Conservation (phyloP, 164 flowering plant species). For the Brasenia schreberi region DNA sequence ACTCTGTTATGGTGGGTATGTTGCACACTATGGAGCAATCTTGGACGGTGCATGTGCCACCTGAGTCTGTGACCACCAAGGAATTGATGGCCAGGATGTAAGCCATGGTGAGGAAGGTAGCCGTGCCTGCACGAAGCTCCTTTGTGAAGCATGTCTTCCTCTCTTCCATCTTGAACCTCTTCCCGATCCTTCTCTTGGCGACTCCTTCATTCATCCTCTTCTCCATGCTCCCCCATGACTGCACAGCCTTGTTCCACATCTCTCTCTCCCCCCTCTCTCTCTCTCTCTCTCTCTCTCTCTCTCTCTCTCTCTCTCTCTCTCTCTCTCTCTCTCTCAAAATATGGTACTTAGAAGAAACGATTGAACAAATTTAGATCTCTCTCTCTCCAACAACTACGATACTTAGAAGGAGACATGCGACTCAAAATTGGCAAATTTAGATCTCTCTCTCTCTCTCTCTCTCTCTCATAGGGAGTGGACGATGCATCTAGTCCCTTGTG, state of each 20-base stretch:
- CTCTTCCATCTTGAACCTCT: slow-evolving; percentile 61
- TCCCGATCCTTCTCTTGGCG: slow-evolving; percentile 44
- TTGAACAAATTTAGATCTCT: too few species aligned
- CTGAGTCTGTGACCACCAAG: slow-evolving; percentile 66
- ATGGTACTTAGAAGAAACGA: too few species aligned
- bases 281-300: too few species aligned
- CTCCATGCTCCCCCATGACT: slow-evolving; percentile 31
- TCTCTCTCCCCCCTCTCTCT: too few species aligned
- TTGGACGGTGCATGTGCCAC: slow-evolving; percentile 51
- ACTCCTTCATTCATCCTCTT: slow-evolving; percentile 32
- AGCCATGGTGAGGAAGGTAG: slow-evolving; percentile 89
- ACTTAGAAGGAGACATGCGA: too few species aligned
- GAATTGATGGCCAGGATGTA: slow-evolving; percentile 81
- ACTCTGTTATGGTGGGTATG: not conserved
- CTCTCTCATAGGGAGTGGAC: not conserved
- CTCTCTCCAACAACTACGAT: too few species aligned
- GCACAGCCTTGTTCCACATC: slow-evolving; percentile 15
- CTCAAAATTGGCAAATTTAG: too few species aligned
- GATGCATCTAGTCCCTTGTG: not conserved
- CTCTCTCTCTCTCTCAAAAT: too few species aligned
- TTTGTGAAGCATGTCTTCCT: slow-evolving; percentile 56
- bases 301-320: too few species aligned
- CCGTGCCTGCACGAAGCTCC: slow-evolving; percentile 69
- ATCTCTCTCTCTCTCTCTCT: too few species aligned
- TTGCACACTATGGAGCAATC: slow-evolving; percentile 38